phyloP scores from a whole-genome alignment of 192 early-diverging fungal genomes.

The Dimargaris cristalligena region DNA sequence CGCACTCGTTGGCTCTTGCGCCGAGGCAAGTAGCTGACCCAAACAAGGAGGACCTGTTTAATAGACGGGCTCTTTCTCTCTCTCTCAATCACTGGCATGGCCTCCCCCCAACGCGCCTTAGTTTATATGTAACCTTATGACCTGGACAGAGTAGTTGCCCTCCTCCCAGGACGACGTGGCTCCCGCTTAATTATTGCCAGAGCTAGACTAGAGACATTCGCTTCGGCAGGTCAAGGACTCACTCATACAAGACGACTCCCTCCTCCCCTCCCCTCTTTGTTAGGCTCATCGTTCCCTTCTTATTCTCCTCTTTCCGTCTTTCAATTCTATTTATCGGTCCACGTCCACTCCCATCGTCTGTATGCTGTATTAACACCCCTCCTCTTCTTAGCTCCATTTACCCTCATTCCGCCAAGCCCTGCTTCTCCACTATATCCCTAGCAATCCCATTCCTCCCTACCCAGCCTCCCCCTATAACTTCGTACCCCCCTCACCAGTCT shows the following conservation, averaged over 20 bases:
- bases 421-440: too few relatives aligned
- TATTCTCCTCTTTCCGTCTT: not conserved
- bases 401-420: too few relatives aligned
- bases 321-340: not conserved
- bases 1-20: too few relatives aligned
- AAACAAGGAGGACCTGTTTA: not conserved
- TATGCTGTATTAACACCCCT: not conserved
- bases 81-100: not conserved
- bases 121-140: not conserved
- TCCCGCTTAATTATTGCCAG: too few relatives aligned
- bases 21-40: not conserved
- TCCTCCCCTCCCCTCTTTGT: not conserved
- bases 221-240: not conserved
- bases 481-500: too few relatives aligned
- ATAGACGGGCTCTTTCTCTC: not conserved
- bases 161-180: too few relatives aligned
- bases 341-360: not conserved
- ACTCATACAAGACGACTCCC: not conserved
- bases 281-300: not conserved
- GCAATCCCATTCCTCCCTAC: too few relatives aligned
- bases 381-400: not conserved
- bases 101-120: not conserved
- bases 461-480: too few relatives aligned
- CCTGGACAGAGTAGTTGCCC: not conserved
- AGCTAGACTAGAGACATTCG: not conserved